Evolutionary conservation across 768 basidiomycete species (phyloP).

Genomic region (Panaeolus cyanescens): DNA sequence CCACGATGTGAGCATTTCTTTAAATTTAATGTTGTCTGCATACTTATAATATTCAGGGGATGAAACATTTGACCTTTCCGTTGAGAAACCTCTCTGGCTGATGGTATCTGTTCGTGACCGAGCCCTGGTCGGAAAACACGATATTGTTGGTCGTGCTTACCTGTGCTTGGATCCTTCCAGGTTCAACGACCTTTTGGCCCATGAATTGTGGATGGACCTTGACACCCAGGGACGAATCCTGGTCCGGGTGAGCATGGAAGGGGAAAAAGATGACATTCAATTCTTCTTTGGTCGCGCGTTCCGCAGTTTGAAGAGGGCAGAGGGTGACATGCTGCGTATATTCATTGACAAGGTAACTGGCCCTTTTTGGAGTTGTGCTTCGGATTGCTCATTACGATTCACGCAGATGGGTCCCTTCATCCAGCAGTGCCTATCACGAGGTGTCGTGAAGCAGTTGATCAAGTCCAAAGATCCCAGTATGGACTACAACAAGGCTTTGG

Average conservation of each 20-base stretch:
- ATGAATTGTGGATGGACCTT: slow-evolving; percentile 91
- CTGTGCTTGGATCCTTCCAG: slow-evolving; percentile 88
- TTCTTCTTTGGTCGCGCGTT: slow-evolving; percentile 98
- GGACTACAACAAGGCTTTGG: slow-evolving; percentile 90
- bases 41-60: slow-evolving; percentile 67
- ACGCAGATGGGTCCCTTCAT: slow-evolving; percentile 91
- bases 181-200: slow-evolving; percentile 86
- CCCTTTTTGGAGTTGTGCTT: neutral
- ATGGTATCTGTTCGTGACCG: slow-evolving; percentile 95
- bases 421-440: slow-evolving; percentile 79
- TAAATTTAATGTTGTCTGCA: neutral
- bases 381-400: neutral
- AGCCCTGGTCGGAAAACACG: slow-evolving; percentile 89
- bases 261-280: slow-evolving; percentile 96
- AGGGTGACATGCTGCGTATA: slow-evolving; percentile 92
- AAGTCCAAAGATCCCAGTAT: slow-evolving; percentile 59
- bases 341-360: slow-evolving; percentile 91
- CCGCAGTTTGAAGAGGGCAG: slow-evolving; percentile 88
- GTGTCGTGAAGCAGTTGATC: slow-evolving; percentile 74
- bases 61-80: slow-evolving; percentile 93
- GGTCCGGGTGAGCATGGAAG: slow-evolving; percentile 94
- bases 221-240: slow-evolving; percentile 86
- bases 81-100: slow-evolving; percentile 93
- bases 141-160: slow-evolving; percentile 88
- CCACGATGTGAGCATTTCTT: slow-evolving; percentile 76